These are phyloP conservation scores for Aaosphaeria arxii DNA, from an alignment of 2,329 filamentous ascomycete species.

Conservation along the genomic window DNA sequence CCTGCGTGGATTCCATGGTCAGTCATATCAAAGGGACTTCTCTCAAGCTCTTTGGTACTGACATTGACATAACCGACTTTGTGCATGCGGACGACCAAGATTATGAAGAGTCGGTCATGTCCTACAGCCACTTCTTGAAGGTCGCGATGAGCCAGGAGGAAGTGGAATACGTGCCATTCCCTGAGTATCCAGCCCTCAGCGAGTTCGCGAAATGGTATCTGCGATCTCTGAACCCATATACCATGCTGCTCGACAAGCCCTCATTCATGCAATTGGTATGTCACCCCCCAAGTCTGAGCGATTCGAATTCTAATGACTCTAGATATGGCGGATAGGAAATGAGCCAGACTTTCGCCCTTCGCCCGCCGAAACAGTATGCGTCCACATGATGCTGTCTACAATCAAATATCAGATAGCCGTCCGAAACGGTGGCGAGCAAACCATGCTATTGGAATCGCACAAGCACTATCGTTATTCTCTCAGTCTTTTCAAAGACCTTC, in stretches of 20 bases:
- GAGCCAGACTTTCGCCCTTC: constrained; percentile 62
- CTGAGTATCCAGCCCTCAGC: constrained; percentile 60
- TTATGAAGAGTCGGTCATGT: constrained; percentile 56
- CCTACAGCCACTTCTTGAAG: constrained; percentile 66
- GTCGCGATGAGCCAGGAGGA: constrained; percentile 58
- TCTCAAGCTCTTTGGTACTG: constrained; percentile 74
- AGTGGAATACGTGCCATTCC: constrained; percentile 57
- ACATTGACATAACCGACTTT: constrained; percentile 75
- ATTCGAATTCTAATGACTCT: constrained; percentile 2
- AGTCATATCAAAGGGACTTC: constrained; percentile 74
- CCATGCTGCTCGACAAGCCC: constrained; percentile 74
- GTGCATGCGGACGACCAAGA: constrained; percentile 61
- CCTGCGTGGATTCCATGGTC: constrained; percentile 61
- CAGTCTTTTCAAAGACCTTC: constrained; percentile 64
- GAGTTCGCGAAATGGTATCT: constrained; percentile 76
- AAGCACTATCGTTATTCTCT: constrained; percentile 76
- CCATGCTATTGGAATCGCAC: constrained; percentile 63
- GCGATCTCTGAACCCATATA: constrained; percentile 66
- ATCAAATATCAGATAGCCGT: constrained; percentile 76
- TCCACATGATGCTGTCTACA: constrained; percentile 77
- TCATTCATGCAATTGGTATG: constrained; percentile 67
- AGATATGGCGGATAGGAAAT: constrained; percentile 72
- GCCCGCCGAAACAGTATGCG: constrained; percentile 63
- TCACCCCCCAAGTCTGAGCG: constrained; percentile 1
- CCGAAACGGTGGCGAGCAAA: constrained; percentile 55